Conservation (phyloP, 305 asterid genomes). For the Caryopteris hybrid region DNA sequence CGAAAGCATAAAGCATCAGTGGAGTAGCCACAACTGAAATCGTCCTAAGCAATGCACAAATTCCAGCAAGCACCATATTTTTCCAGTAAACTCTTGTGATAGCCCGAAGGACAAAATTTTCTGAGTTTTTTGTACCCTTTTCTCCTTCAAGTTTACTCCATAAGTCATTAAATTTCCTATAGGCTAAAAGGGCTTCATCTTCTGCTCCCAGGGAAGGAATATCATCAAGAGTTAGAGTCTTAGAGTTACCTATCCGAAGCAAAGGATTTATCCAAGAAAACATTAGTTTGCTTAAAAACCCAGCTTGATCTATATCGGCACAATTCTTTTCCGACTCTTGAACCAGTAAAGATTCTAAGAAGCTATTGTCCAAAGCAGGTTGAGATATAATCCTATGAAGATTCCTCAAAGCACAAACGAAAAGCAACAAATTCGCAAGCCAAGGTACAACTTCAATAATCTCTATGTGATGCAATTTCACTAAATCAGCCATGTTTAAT, state of each 20-base stretch:
- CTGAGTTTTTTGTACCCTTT: constrained; percentile 12
- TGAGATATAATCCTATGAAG: constrained; percentile 19
- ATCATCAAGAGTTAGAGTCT: constrained; percentile 48
- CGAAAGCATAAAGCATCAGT: constrained; percentile 56
- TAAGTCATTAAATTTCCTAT: constrained; percentile 32
- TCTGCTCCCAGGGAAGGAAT: constrained; percentile 47
- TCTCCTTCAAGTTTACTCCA: constrained; percentile 34
- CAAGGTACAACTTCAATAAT: constrained; percentile 42
- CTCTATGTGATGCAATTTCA: constrained; percentile 16
- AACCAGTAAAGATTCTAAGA: constrained; percentile 39
- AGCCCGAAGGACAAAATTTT: constrained; percentile 33
- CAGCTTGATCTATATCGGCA: constrained; percentile 19
- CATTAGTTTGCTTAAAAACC: constrained; percentile 34
- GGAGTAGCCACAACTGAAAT: constrained; percentile 45
- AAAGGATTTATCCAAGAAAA: constrained; percentile 66
- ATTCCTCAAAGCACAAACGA: constrained; percentile 36
- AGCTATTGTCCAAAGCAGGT: neutral
- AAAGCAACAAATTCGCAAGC: constrained; percentile 46
- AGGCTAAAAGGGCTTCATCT: constrained; percentile 53
- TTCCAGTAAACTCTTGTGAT: constrained; percentile 41
- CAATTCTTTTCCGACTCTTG: constrained; percentile 14
- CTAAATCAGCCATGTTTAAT: constrained; percentile 30
- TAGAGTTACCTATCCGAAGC: constrained; percentile 47
- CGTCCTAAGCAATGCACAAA: constrained; percentile 36
- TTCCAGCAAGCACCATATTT: constrained; percentile 41